Evolutionary conservation across 805 yeast genomes (phyloP).

Genomic region (Lipomyces chichibuensis): DNA sequence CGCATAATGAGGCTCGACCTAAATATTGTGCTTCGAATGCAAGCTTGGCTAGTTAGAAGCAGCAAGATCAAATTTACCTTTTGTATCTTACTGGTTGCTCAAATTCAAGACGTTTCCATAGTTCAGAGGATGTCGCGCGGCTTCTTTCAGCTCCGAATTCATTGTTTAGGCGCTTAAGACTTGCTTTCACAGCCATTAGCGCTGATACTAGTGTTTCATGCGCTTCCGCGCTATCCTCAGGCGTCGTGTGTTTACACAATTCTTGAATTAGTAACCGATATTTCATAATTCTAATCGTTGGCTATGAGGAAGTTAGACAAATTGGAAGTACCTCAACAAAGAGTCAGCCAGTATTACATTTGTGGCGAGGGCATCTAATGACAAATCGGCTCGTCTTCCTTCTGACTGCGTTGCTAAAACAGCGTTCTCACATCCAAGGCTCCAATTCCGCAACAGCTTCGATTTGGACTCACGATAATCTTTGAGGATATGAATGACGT

Average conservation of each 20-base stretch:
- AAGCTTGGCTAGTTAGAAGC: background rate
- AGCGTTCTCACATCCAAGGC: slow-evolving; percentile 24
- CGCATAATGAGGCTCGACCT: slow-evolving; percentile 30
- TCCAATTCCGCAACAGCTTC: slow-evolving; percentile 24
- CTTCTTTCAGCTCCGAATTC: background rate
- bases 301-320: slow-evolving; percentile 15
- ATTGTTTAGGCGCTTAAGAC: slow-evolving; percentile 14
- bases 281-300: slow-evolving; percentile 21
- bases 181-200: slow-evolving; percentile 13
- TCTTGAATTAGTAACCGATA: slow-evolving; percentile 30
- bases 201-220: slow-evolving; percentile 5
- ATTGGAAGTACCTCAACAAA: background rate
- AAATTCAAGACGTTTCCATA: slow-evolving; percentile 27
- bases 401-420: slow-evolving; percentile 23
- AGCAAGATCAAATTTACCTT: background rate
- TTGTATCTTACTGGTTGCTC: slow-evolving; percentile 6
- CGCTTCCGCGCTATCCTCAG: slow-evolving; percentile 25
- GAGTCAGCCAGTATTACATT: slow-evolving; percentile 3
- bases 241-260: slow-evolving; percentile 16
- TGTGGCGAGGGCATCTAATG: slow-evolving; percentile 24
- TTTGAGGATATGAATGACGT: slow-evolving; percentile 27
- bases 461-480: slow-evolving; percentile 13
- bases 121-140: slow-evolving; percentile 13
- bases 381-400: slow-evolving; percentile 19
- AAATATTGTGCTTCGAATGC: slow-evolving; percentile 19